Evolutionary conservation across 495 filamentous ascomycete genomes (phyloP).

Genomic region (Annulohypoxylon maeteangense): DNA sequence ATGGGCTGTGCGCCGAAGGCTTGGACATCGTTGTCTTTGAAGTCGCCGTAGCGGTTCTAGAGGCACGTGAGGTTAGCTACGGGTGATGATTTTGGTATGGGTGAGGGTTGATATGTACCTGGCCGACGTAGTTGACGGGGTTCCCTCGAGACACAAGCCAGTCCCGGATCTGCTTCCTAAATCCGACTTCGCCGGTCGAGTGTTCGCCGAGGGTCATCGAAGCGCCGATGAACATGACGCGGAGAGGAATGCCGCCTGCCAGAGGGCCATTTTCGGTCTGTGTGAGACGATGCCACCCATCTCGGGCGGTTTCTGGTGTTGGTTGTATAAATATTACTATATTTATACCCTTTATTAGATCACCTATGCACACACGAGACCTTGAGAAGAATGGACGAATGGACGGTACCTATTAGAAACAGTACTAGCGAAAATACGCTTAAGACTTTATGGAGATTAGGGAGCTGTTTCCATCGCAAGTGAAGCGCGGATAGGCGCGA

Average conservation of each 20-base stretch:
- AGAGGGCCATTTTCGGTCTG: slow-evolving; percentile 31
- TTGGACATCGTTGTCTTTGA: slow-evolving; percentile 48
- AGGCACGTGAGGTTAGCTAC: slow-evolving; percentile 30
- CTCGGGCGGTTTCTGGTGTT: slow-evolving; percentile 29
- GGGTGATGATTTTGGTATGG: slow-evolving; percentile 7
- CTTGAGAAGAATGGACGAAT: neutral
- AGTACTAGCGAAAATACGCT: slow-evolving; percentile 7
- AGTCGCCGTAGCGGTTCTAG: slow-evolving; percentile 47
- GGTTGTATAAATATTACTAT: slow-evolving; percentile 36
- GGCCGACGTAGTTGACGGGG: slow-evolving; percentile 49
- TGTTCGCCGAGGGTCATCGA: slow-evolving; percentile 67
- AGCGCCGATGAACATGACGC: slow-evolving; percentile 66
- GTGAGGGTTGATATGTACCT: slow-evolving; percentile 29
- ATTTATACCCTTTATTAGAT: neutral
- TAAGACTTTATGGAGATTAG: slow-evolving; percentile 38
- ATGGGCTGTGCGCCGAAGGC: slow-evolving; percentile 46
- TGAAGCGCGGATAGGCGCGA: slow-evolving; percentile 36
- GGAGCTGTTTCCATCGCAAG: slow-evolving; percentile 40
- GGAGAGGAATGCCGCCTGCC: slow-evolving; percentile 52
- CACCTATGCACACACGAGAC: neutral
- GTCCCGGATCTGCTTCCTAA: slow-evolving; percentile 58
- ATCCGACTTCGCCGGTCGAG: slow-evolving; percentile 64
- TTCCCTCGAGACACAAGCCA: slow-evolving; percentile 49
- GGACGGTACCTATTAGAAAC: slow-evolving; percentile 25
- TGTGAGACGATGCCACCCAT: slow-evolving; percentile 37